phyloP scores from a whole-genome alignment of 495 filamentous ascomycete genomes.

The Aspergillus bertholletiae region DNA sequence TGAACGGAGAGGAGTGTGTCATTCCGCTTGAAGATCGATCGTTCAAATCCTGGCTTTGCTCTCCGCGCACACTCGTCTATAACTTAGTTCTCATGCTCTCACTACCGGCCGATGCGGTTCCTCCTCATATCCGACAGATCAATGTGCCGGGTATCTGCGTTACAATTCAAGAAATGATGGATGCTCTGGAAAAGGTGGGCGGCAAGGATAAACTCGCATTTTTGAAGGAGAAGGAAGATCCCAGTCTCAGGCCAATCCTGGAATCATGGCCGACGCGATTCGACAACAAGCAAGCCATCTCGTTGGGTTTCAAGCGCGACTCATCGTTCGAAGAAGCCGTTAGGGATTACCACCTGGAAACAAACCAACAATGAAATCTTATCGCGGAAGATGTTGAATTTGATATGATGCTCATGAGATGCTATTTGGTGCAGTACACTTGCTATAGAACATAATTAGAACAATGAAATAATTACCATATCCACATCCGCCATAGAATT shows the following conservation, averaged over 20 bases:
- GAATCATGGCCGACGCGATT: constrained; percentile 67
- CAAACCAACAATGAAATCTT: constrained; percentile 11
- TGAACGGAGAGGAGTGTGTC: constrained; percentile 56
- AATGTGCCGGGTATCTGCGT: constrained; percentile 70
- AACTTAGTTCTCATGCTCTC: constrained; percentile 61
- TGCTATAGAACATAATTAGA: background rate
- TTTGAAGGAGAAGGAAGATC: constrained; percentile 58
- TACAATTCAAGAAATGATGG: constrained; percentile 67
- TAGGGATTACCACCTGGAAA: constrained; percentile 43
- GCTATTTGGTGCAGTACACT: background rate
- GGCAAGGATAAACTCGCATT: constrained; percentile 61
- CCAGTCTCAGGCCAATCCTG: constrained; percentile 58
- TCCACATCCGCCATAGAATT: no score
- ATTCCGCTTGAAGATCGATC: constrained; percentile 58
- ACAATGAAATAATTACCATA: background rate
- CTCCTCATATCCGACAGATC: constrained; percentile 55
- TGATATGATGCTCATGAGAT: background rate
- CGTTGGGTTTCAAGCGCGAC: constrained; percentile 56
- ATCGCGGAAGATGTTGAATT: background rate
- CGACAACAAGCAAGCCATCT: constrained; percentile 55
- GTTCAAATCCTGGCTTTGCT: constrained; percentile 62
- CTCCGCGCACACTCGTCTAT: constrained; percentile 56
- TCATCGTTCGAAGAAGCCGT: constrained; percentile 54
- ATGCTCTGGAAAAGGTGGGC: constrained; percentile 62
- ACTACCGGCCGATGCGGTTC: constrained; percentile 47